Conservation (phyloP, 176 grass and related monocot species). For the Aegilops umbellulata region DNA sequence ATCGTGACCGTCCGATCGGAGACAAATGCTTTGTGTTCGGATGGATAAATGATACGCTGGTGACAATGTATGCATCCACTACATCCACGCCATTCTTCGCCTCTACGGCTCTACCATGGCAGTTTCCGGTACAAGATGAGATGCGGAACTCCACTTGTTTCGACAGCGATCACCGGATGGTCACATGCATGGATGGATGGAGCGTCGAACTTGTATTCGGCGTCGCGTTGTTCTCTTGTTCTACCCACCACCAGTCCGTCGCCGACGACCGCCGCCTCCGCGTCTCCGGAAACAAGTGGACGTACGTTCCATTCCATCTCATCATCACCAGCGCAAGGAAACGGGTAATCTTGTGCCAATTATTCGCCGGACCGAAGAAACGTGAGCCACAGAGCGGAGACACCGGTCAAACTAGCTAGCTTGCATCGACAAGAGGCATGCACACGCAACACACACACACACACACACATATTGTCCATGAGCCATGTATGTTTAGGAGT, state of each 20-base stretch:
- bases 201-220: background rate
- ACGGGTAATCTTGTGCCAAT: background rate
- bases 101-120: background rate
- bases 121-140: background rate
- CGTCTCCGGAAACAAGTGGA: background rate
- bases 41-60: background rate
- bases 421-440: background rate
- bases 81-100: background rate
- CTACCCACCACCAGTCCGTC: background rate
- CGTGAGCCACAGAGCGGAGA: background rate
- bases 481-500: background rate
- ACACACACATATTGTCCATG: background rate
- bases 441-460: background rate
- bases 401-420: conserved; percentile 6
- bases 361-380: background rate
- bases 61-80: background rate
- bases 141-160: background rate
- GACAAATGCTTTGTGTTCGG: too few relatives aligned
- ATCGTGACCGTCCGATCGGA: background rate
- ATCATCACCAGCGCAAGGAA: background rate
- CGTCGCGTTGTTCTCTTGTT: background rate
- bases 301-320: background rate
- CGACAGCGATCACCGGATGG: background rate
- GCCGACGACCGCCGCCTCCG: background rate
- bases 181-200: background rate